These are phyloP conservation scores for Backusella macrospora DNA, from an alignment of 192 early-diverging fungal genomes.

Conservation along the genomic window DNA sequence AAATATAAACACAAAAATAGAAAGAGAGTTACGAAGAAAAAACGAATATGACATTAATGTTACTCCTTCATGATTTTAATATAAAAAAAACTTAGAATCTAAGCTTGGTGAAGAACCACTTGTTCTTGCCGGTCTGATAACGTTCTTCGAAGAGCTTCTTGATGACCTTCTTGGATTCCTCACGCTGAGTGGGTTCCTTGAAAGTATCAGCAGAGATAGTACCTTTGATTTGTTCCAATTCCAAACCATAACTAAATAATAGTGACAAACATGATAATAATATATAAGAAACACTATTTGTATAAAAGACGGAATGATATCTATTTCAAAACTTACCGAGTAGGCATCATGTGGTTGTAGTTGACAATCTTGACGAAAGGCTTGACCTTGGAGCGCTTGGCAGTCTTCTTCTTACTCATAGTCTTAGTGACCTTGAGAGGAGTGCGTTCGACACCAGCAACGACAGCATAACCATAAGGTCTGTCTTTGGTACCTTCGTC, in stretches of 20 bases:
- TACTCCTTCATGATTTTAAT: conserved; percentile 3
- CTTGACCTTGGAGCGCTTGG: conserved; percentile 98
- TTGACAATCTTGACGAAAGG: conserved; percentile 99
- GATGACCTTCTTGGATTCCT: conserved; percentile 89
- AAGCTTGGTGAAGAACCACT: conserved; percentile 99
- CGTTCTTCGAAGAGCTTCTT: conserved; percentile 97
- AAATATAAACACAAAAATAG: neutral
- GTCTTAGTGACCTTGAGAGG: conserved; percentile 95
- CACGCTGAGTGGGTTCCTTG: conserved; percentile 93
- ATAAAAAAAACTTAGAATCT: conserved; percentile 66
- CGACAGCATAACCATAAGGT: conserved; percentile 96
- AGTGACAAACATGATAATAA: neutral
- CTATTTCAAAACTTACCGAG: conserved; percentile 63
- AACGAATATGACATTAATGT: neutral
- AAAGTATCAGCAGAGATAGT: conserved; percentile 84
- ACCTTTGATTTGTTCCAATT: conserved; percentile 92
- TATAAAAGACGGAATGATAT: neutral
- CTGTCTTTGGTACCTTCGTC: conserved; percentile 98
- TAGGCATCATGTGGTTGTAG: conserved; percentile 99
- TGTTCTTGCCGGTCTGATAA: conserved; percentile 98
- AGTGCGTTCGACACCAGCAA: conserved; percentile 97
- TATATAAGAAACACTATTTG: neutral
- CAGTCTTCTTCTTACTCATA: conserved; percentile 95
- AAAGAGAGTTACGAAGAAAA: neutral
- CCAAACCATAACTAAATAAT: conserved; percentile 81